Base-by-base conservation (phyloP, 768 basidiomycete species). In the Boletus reticulatus region DNA sequence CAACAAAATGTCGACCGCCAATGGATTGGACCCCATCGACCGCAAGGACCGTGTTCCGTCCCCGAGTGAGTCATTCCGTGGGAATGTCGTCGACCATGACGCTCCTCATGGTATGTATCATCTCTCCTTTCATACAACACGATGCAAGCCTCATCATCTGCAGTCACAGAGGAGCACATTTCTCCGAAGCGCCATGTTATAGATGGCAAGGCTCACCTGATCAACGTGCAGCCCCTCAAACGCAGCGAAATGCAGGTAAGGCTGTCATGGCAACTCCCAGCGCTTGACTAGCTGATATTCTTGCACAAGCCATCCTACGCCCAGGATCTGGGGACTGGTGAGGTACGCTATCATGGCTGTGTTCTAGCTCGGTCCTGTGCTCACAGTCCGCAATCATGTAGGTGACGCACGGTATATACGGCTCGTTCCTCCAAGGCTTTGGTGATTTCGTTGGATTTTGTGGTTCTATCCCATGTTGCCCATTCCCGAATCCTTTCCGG, bases 331-430 rank as follows among this genome's bases (percentile, higher is more conserved):
- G 93, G 94, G 42, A 78, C 82, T 27, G 74, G 70, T 8, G 85
- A 84, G 67, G 82, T 84, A 44, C 19, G 72, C 48, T 29, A 12
- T 41, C 16, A 36, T 38, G 19, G 29, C 24, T 27, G 17, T n/a
- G 17, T 49, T n/a, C 38, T 32, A 11, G 20, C 17, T 22, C 11
- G 12, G 10, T 38, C 6, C 8, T 6, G 44, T 52, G 10, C 49
- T 63, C 44, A 57, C 39, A 12, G 22, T 36, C 42, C 7, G 14
- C 29, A 24, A 37, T 17, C 20, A 38, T 43, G 22, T 42, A 82
- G 75, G 90, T 95, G 48, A 84, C 83, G 5, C 94, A 96, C 71
- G 93, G 92, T 17, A 38, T 93, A 38, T 96, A 96, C 65, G 94
- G 92, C 6, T 88, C 89, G 7, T 75, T 92, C 67, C 76, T 94